Percentiles rank a stretch among this genome's conserved stretches.
Evolutionary conservation across 345 rosid species (phyloP).

Genomic region (Euphorbia pulcherrima): DNA sequence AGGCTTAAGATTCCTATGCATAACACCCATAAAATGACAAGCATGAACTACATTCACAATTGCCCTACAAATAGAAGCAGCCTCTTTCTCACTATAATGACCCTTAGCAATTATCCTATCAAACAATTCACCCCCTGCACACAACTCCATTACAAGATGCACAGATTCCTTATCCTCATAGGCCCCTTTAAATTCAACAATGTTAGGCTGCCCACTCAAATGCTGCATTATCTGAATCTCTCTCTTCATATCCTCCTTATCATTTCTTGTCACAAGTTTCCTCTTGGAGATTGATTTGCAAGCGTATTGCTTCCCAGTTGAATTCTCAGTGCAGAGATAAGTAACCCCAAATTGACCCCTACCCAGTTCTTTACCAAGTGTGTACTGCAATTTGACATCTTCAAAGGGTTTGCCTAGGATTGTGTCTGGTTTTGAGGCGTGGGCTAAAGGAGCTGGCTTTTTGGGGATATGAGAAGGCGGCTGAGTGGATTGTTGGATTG

Average conservation of each 20-base stretch:
- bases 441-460: constrained; percentile 31
- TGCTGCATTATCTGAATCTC: constrained; percentile 35
- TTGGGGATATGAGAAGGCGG: constrained; percentile 28
- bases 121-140: constrained; percentile 31
- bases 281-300: constrained; percentile 33
- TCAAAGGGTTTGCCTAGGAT: constrained; percentile 27
- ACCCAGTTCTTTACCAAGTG: constrained; percentile 28
- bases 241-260: constrained; percentile 34
- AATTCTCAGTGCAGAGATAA: constrained; percentile 25
- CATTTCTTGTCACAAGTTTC: constrained; percentile 25
- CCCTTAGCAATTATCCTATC: constrained; percentile 27
- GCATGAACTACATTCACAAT: constrained; percentile 30
- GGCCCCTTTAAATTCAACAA: constrained; percentile 34
- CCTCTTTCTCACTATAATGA: constrained; percentile 32
- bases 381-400: constrained; percentile 20
- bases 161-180: constrained; percentile 31
- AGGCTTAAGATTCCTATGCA: constrained; percentile 34
- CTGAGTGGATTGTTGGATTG: constrained; percentile 16
- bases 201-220: constrained; percentile 29
- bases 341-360: constrained; percentile 36
- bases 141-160: constrained; percentile 32
- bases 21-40: constrained; percentile 35
- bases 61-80: constrained; percentile 28
- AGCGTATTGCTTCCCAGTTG: constrained; percentile 23
- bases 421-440: constrained; percentile 35